A percentile compares a stretch with the other conserved stretches of the same genome.
These are phyloP conservation scores for Lactarius hengduanensis DNA, from an alignment of 768 basidiomycete genomes.

Conservation along the genomic window DNA sequence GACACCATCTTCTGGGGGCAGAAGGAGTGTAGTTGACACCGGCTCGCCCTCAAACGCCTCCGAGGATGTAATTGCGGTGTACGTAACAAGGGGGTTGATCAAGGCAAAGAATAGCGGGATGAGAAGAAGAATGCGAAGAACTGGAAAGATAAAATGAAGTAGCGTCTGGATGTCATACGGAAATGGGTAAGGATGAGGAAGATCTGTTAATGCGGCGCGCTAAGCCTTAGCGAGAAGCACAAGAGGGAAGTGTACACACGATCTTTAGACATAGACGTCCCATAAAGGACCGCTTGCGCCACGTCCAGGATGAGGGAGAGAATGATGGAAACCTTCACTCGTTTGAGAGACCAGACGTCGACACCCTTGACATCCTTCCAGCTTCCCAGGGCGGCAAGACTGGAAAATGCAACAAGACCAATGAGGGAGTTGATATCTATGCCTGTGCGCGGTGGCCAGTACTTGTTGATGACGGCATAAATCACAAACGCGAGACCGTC, in stretches of 20 bases:
- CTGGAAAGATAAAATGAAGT: constrained; percentile 55
- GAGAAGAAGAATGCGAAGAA: constrained; percentile 64
- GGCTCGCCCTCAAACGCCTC: constrained; percentile 36
- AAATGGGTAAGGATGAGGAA: constrained; percentile 25
- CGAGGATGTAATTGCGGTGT: constrained; percentile 49
- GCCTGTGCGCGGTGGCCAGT: constrained; percentile 63
- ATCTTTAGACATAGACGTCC: constrained; percentile 40
- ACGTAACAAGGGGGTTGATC: constrained; percentile 61
- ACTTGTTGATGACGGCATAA: constrained; percentile 59
- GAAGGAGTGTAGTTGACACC: constrained; percentile 53
- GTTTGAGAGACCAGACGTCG: constrained; percentile 61
- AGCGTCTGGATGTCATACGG: constrained; percentile 39
- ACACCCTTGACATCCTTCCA: constrained; percentile 77
- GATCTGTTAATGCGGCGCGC: constrained; percentile 13
- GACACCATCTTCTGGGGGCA: constrained; percentile 48
- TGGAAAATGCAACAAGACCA: constrained; percentile 68
- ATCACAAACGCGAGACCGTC: constrained; percentile 75
- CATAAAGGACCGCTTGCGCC: constrained; percentile 54
- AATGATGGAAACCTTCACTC: constrained; percentile 54
- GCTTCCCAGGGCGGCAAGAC: constrained; percentile 70
- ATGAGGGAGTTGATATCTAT: constrained; percentile 65
- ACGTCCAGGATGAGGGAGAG: constrained; percentile 59
- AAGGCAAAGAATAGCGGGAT: constrained; percentile 60
- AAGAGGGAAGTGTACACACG: constrained; percentile 23
- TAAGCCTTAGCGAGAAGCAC: constrained; percentile 3